These are phyloP conservation scores for Mucor mucedo DNA, from an alignment of 371 early-diverging fungal genomes.

Conservation along the genomic window DNA sequence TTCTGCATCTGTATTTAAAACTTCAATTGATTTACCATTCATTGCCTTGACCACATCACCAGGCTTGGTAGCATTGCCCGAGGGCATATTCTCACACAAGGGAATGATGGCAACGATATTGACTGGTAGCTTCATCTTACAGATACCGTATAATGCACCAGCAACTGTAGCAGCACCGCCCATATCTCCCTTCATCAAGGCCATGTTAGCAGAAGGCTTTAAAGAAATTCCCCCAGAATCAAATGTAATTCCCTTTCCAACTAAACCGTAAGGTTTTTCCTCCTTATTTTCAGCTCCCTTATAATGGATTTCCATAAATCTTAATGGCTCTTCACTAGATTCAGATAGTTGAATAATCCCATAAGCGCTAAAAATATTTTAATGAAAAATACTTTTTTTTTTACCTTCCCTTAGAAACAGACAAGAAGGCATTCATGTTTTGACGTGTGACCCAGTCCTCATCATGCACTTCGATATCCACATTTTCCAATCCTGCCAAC, in stretches of 20 bases:
- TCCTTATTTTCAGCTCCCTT: slow-evolving; percentile 77
- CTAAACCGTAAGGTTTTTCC: slow-evolving; percentile 67
- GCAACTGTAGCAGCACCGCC: slow-evolving; percentile 84
- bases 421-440: slow-evolving; percentile 92
- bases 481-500: slow-evolving; percentile 60
- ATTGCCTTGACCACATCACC: slow-evolving; percentile 83
- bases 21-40: slow-evolving; percentile 85
- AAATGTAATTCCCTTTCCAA: slow-evolving; percentile 71
- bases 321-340: slow-evolving; percentile 89
- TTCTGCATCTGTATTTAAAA: slow-evolving; percentile 85
- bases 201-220: slow-evolving; percentile 82
- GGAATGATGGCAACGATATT: slow-evolving; percentile 75
- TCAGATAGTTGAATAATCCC: too few relatives aligned
- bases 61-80: slow-evolving; percentile 81
- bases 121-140: slow-evolving; percentile 64
- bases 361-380: too few relatives aligned
- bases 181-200: slow-evolving; percentile 88
- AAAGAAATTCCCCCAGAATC: slow-evolving; percentile 80
- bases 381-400: slow-evolving; percentile 58
- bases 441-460: slow-evolving; percentile 78
- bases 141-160: slow-evolving; percentile 69
- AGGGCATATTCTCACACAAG: slow-evolving; percentile 83
- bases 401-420: slow-evolving; percentile 86
- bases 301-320: slow-evolving; percentile 91
- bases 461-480: slow-evolving; percentile 79